Base-by-base conservation (phyloP, 805 yeast genomes). In the Zygosaccharomyces bisporus region DNA sequence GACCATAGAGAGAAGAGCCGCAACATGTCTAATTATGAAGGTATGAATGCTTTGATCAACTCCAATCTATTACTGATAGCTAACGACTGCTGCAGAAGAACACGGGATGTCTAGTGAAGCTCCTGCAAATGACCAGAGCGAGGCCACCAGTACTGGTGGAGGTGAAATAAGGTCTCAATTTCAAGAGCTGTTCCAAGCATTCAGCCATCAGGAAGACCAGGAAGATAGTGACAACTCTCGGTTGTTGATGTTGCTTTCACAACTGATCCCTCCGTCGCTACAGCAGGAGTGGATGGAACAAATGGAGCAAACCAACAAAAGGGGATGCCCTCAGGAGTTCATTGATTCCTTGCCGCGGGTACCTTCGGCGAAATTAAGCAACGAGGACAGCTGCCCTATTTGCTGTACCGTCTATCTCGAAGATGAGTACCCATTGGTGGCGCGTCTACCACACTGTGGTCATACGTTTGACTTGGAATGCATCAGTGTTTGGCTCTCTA, bases 381-480 rank as follows among this genome's bases (percentile, higher is more conserved):
- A 56, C 4, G 76, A 72, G 29, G 87, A 85, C 42, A 74, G 80
- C 13, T 90, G 97, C 62, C 83, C 96, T 1, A 90, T 90, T 31
- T 90, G 98, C 56, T 84, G 93, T 16, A 77, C 76, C 51, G 77
- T 75, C 46, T 90, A 79, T 56, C 68, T 75, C 3, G 83, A 80
- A 25, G 95, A 88, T 58, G 70, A 79, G 36, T 81, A 83, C 56
- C 96, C 96, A 2, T 68, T 90, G 38, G 80, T 90, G 9, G 96
- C 88, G 13, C 70, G 75, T 53, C 70, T 90, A 19, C 82, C 83
- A 4, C 83, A 82, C 3, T 90, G 98, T 64, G 71, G 73, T 31
- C 98, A 90, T 63, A 74, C 74, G 33, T 90, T 86, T 64, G 98
- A 90, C 60, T 70, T 89, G 51, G 97, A 91, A 53, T 90, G 97